These are phyloP conservation scores for Cladosporium velox DNA, from an alignment of 2,329 filamentous ascomycete genomes.

Conservation along the genomic window DNA sequence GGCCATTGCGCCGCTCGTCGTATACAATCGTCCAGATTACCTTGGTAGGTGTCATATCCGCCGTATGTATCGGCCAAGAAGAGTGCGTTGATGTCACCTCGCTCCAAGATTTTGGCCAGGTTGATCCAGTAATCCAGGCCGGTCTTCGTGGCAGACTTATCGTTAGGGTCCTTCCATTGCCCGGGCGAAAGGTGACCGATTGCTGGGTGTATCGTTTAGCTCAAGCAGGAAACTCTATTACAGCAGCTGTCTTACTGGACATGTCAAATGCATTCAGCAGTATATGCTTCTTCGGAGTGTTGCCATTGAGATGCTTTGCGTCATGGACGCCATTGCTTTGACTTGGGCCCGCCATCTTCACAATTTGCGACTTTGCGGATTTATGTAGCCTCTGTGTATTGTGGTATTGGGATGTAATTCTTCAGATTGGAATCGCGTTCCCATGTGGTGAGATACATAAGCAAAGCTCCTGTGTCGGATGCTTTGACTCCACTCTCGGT, in stretches of 20 bases:
- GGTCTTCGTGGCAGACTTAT: slow-evolving; percentile 63
- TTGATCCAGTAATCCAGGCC: slow-evolving; percentile 65
- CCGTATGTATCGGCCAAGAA: slow-evolving; percentile 69
- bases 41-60: slow-evolving; percentile 64
- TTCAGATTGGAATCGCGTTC: neutral
- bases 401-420: neutral
- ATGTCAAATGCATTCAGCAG: slow-evolving; percentile 46
- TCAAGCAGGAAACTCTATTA: neutral
- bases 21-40: slow-evolving; percentile 46
- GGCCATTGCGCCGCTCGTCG: slow-evolving; percentile 65
- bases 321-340: neutral
- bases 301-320: neutral
- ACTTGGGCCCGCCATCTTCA: neutral
- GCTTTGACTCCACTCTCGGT: slow-evolving; percentile 4
- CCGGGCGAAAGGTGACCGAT: slow-evolving; percentile 63
- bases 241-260: slow-evolving; percentile 23
- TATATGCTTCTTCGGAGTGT: slow-evolving; percentile 34
- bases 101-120: slow-evolving; percentile 62
- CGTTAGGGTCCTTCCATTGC: slow-evolving; percentile 67
- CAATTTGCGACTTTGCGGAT: neutral
- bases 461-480: slow-evolving; percentile 2
- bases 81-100: slow-evolving; percentile 63
- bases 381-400: neutral
- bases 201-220: neutral
- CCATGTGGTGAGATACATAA: neutral